phyloP scores from a whole-genome alignment of 2,329 filamentous ascomycete species.

The Aspergillus aculeatinus region DNA sequence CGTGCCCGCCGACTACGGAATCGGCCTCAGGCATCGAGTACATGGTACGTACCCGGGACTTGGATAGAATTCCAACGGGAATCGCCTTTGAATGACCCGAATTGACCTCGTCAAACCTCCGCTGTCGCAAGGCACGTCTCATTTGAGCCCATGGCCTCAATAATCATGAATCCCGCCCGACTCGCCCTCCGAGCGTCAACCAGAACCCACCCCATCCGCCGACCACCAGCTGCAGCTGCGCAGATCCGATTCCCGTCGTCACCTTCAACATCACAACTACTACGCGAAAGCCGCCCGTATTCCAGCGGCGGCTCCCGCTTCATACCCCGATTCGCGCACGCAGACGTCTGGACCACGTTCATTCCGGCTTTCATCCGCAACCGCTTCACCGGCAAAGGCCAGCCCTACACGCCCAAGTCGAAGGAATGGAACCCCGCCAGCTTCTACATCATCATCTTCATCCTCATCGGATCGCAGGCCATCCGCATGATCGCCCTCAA shows the following conservation, averaged over 20 bases:
- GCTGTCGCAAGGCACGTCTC: not conserved
- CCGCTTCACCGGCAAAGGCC: conserved; percentile 28
- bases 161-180: conserved; percentile 18
- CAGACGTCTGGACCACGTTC: conserved; percentile 68
- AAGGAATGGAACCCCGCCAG: conserved; percentile 78
- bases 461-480: conserved; percentile 90
- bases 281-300: conserved; percentile 22
- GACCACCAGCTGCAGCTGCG: conserved; percentile 9
- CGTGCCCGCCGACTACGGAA: conserved; percentile 2
- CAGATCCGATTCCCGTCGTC: conserved; percentile 48
- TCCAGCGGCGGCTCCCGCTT: conserved; percentile 17
- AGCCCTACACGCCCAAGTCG: conserved; percentile 42
- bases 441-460: conserved; percentile 77
- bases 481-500: conserved; percentile 86
- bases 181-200: conserved; percentile 11
- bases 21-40: conserved; percentile 12
- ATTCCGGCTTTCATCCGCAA: conserved; percentile 60
- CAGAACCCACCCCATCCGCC: conserved; percentile 1
- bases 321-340: conserved; percentile 54
- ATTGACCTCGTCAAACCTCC: not conserved
- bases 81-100: not conserved
- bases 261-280: conserved; percentile 55
- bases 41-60: not conserved
- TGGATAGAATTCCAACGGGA: not conserved
- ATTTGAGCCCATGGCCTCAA: conserved; percentile 12